Conservation (phyloP, 2,329 filamentous ascomycete genomes). For the Beauveria varroae region DNA sequence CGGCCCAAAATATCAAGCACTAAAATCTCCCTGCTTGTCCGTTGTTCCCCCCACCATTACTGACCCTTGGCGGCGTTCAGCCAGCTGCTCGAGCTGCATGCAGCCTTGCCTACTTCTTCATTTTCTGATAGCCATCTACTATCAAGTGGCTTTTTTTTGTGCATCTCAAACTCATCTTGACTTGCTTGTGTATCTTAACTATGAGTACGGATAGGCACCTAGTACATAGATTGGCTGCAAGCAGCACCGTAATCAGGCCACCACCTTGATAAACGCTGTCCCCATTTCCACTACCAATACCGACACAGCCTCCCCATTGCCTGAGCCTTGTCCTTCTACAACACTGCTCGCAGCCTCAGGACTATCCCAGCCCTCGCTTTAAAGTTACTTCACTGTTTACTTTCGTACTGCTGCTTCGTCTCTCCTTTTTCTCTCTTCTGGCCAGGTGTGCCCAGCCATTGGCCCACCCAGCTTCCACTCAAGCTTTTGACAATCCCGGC, state of each 20-base stretch:
- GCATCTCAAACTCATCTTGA: too few species aligned
- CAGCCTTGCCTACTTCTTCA: background rate
- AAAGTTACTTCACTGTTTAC: background rate
- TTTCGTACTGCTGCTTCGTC: background rate
- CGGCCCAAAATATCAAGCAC: background rate
- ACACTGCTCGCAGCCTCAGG: background rate
- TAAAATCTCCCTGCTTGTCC: background rate
- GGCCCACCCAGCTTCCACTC: background rate
- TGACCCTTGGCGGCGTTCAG: background rate
- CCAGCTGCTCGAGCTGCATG: background rate
- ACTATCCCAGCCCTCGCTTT: background rate
- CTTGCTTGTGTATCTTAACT: too few species aligned
- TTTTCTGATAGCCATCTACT: too few species aligned
- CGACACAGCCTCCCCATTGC: constrained; percentile 1
- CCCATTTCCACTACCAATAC: background rate
- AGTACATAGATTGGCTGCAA: too few species aligned
- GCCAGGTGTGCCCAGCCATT: background rate
- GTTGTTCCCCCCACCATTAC: background rate
- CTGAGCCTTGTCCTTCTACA: background rate
- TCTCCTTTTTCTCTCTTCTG: background rate
- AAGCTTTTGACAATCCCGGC: background rate
- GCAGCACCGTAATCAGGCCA: background rate
- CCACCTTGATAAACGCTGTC: background rate
- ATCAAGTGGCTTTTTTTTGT: too few species aligned
- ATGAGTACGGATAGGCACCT: too few species aligned